Base-by-base conservation (phyloP, 345 rosid genomes). In the Microthlaspi erraticum region DNA sequence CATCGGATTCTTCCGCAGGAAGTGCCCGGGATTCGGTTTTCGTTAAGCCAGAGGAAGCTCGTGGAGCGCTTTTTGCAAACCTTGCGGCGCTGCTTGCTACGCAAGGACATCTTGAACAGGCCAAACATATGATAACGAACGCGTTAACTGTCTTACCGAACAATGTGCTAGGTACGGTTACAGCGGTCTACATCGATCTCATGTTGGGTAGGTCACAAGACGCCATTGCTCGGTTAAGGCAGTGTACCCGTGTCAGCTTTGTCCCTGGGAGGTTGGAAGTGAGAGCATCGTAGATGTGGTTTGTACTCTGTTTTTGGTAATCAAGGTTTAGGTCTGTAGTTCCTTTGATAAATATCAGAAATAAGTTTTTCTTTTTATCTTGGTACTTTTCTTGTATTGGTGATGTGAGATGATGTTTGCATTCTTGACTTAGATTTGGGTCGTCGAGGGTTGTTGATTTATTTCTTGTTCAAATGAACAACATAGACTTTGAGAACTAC, bases 21-120 rank as follows among this genome's bases (percentile, higher is more conserved):
- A 64, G 49, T 18, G 3, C 72, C 11, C 84, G 64, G 41, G 78
- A 80, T 45, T 50, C 79, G 14, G 57, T 57, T 69, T 82, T 82
- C 75, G 89, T 85, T 9, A 90, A 83, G 70, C 99, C 99, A 5
- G 92, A 83, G 71, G 98, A 87, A 83, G 98, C 99, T 43, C 87
- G 87, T 2, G 99, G 96, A 59, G 72, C 77, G 38, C 92, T 95
- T 37, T 95, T 84, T 26, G 86, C 88, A 42, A 83, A 95, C 85
- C 84, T 95, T 41, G 96, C 97, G 1, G 78, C 83, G 0, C 71
- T 81, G 72, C 80, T 46, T 43, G 98, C 98, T 14, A 58, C 83
- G 44, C 89, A 92, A 74, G 98, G 98, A 31, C 93, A 88, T 49
- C 71, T 86, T 13, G 87, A 88, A 53, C 81, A 70, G 56, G 99